A percentile compares a stretch with the other conserved stretches of the same genome.
phyloP scores from a whole-genome alignment of 139 green algal species.

The Limnomonas spitsbergensis region DNA sequence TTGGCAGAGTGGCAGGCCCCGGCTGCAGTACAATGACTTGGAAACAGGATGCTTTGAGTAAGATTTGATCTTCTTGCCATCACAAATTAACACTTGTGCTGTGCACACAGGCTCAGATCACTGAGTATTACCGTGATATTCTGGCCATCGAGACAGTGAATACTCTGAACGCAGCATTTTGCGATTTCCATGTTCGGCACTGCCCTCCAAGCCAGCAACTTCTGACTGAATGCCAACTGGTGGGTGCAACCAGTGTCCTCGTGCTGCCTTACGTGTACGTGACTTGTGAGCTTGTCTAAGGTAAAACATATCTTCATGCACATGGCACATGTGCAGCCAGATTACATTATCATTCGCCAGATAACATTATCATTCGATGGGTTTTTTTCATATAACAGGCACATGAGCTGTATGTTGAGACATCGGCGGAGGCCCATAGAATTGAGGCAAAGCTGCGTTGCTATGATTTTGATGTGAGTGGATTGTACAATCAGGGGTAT shows the following conservation, averaged over 20 bases:
- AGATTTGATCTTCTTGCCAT: too few relatives aligned
- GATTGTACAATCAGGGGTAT: constrained; percentile 9
- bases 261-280: neutral
- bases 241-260: neutral
- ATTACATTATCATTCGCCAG: neutral
- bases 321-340: neutral
- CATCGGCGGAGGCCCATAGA: constrained; percentile 6
- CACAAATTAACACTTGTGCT: too few relatives aligned
- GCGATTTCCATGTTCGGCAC: constrained; percentile 63
- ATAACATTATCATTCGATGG: neutral
- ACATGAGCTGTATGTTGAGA: constrained; percentile 28
- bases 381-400: neutral
- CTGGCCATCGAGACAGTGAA: constrained; percentile 66
- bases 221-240: constrained; percentile 47
- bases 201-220: constrained; percentile 68
- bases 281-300: too few relatives aligned
- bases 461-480: constrained; percentile 36
- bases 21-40: too few relatives aligned
- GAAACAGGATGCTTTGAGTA: too few relatives aligned
- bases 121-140: constrained; percentile 58
- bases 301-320: too few relatives aligned
- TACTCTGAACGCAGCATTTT: constrained; percentile 78
- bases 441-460: constrained; percentile 25
- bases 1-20: too few relatives aligned
- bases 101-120: neutral